Evolutionary conservation across 805 yeast species (phyloP).

Genomic region (Saccharomyces cerevisiae): DNA sequence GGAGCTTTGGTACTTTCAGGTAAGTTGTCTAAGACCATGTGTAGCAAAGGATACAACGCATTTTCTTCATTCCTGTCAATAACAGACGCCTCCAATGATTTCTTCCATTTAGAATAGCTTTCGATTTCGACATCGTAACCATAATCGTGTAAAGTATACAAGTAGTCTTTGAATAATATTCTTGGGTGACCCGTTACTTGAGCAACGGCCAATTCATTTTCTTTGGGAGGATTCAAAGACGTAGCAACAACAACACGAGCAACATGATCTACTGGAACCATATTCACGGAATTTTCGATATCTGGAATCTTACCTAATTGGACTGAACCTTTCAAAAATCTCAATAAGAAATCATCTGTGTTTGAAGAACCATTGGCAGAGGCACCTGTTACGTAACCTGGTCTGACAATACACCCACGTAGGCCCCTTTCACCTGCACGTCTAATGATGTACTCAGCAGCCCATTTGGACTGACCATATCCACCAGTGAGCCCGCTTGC

Average conservation of each 20-base stretch:
- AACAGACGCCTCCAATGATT: constrained; percentile 65
- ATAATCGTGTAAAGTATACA: constrained; percentile 53
- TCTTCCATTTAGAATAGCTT: constrained; percentile 75
- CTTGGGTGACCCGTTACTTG: constrained; percentile 99
- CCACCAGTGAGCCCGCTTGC: constrained; percentile 79
- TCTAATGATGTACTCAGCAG: constrained; percentile 83
- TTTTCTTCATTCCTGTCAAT: constrained; percentile 66
- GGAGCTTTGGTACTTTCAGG: constrained; percentile 93
- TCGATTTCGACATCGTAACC: constrained; percentile 62
- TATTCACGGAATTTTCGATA: constrained; percentile 79
- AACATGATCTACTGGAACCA: constrained; percentile 98
- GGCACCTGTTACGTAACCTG: constrained; percentile 92
- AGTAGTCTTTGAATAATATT: constrained; percentile 65
- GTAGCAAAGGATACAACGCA: constrained; percentile 87
- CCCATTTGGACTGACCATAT: constrained; percentile 98
- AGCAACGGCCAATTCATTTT: constrained; percentile 55
- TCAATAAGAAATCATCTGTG: constrained; percentile 90
- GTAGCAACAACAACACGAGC: constrained; percentile 84
- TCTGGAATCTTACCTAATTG: constrained; percentile 83
- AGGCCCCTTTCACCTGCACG: constrained; percentile 83
- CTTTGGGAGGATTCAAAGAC: constrained; percentile 64
- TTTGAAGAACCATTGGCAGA: constrained; percentile 79
- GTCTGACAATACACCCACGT: constrained; percentile 82
- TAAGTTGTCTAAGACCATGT: constrained; percentile 86
- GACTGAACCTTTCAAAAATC: constrained; percentile 91